phyloP scores from a whole-genome alignment of 345 rosid genomes.

The Rubroshorea leprosula region DNA sequence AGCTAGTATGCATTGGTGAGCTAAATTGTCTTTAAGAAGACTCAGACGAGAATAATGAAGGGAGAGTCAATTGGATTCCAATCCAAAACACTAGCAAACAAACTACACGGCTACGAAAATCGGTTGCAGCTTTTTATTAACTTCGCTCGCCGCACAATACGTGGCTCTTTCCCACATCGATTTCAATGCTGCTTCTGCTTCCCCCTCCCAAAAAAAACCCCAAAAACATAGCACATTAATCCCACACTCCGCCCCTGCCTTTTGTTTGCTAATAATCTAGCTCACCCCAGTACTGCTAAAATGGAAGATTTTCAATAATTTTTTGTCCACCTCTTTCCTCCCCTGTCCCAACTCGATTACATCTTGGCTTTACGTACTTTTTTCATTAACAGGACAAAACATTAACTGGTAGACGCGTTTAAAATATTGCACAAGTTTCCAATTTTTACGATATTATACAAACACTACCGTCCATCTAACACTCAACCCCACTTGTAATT shows the following conservation, averaged over 20 bases:
- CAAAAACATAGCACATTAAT: constrained; percentile 17
- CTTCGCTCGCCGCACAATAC: constrained; percentile 41
- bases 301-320: too few relatives aligned
- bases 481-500: constrained; percentile 9
- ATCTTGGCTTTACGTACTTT: constrained; percentile 17
- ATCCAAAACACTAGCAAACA: constrained; percentile 40
- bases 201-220: neutral
- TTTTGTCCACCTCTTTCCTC: neutral
- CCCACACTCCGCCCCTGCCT: constrained; percentile 9
- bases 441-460: too few relatives aligned
- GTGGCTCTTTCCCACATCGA: constrained; percentile 39
- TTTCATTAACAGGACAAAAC: constrained; percentile 12
- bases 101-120: constrained; percentile 23
- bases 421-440: constrained; percentile 9
- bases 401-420: constrained; percentile 13
- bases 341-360: neutral
- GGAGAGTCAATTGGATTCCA: constrained; percentile 33
- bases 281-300: constrained; percentile 5
- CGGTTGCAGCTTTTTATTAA: constrained; percentile 22
- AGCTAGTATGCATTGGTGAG: too few relatives aligned
- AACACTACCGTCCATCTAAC: constrained; percentile 6
- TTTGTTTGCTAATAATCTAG: neutral
- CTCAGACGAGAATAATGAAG: neutral
- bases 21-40: constrained; percentile 15
- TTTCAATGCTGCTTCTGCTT: constrained; percentile 23